Percentiles rank a stretch among this genome's conserved stretches.
Conservation (phyloP, 495 filamentous ascomycete genomes). For the Parmelia sp. region DNA sequence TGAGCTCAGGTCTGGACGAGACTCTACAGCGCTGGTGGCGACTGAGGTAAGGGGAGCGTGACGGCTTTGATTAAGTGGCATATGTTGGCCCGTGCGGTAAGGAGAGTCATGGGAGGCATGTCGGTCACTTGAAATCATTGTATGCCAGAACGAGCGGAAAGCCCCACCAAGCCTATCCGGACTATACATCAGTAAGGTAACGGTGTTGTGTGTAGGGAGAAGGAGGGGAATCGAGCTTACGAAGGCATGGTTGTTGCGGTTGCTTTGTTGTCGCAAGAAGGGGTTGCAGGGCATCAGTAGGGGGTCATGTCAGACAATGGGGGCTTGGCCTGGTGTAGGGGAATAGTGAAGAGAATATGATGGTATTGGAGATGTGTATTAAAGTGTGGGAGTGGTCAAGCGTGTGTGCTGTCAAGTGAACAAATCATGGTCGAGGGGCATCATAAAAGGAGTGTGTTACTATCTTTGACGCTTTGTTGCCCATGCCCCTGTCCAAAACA, state of each 20-base stretch:
- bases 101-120: constrained; percentile 83
- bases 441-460: constrained; percentile 7
- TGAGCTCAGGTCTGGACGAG: constrained; percentile 66
- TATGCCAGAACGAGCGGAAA: constrained; percentile 88
- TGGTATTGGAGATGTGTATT: neutral
- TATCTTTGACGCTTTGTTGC: neutral
- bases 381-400: neutral
- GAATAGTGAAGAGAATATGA: neutral
- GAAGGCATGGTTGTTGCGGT: constrained; percentile 19
- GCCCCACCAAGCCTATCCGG: constrained; percentile 49
- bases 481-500: neutral
- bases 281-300: constrained; percentile 3
- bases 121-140: constrained; percentile 75
- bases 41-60: constrained; percentile 70
- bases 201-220: neutral
- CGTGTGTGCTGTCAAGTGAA: too few relatives aligned
- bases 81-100: constrained; percentile 73
- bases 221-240: constrained; percentile 8
- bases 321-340: neutral
- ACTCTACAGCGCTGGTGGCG: constrained; percentile 69
- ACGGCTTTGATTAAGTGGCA: constrained; percentile 66
- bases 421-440: too few relatives aligned
- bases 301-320: constrained; percentile 4
- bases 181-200: constrained; percentile 10
- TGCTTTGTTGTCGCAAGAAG: constrained; percentile 17